Percentiles rank a stretch among this genome's conserved stretches.
Conservation (phyloP, 257 asterid genomes). For the Mentha longifolia region DNA sequence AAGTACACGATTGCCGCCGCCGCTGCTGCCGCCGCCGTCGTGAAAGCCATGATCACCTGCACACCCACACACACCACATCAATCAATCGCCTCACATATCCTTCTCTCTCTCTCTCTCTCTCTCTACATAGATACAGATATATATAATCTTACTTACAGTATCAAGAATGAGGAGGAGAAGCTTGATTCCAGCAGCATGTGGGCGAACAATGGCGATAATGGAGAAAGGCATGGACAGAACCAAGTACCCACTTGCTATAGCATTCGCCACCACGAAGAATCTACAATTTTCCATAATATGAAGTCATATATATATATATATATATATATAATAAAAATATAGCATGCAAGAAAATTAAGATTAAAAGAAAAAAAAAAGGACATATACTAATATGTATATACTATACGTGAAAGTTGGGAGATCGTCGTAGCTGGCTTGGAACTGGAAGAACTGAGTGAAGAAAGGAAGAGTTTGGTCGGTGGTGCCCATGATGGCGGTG, state of each 20-base stretch:
- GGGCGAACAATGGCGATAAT: constrained; percentile 82
- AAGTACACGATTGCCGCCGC: constrained; percentile 81
- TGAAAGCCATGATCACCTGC: constrained; percentile 65
- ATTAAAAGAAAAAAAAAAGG: too few relatives aligned
- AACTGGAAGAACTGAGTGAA: constrained; percentile 85
- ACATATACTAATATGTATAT: too few relatives aligned
- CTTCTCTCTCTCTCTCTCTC: neutral
- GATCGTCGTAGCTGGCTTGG: constrained; percentile 80
- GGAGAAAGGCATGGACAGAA: constrained; percentile 85
- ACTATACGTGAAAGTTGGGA: constrained; percentile 72
- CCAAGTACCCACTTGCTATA: constrained; percentile 72
- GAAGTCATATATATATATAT: neutral
- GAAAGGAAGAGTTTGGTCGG: constrained; percentile 79
- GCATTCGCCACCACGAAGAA: constrained; percentile 79
- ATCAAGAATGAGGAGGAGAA: constrained; percentile 73
- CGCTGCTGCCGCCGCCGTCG: constrained; percentile 68
- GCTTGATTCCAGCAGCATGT: constrained; percentile 54
- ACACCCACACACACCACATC: neutral
- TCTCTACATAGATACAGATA: neutral
- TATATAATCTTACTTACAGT: constrained; percentile 52
- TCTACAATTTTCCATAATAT: constrained; percentile 36
- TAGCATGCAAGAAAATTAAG: neutral
- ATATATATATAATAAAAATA: too few relatives aligned
- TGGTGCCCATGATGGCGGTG: constrained; percentile 77
- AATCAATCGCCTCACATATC: neutral